phyloP scores from a whole-genome alignment of 23 red algal species.

The Gracilaria gracilis region DNA sequence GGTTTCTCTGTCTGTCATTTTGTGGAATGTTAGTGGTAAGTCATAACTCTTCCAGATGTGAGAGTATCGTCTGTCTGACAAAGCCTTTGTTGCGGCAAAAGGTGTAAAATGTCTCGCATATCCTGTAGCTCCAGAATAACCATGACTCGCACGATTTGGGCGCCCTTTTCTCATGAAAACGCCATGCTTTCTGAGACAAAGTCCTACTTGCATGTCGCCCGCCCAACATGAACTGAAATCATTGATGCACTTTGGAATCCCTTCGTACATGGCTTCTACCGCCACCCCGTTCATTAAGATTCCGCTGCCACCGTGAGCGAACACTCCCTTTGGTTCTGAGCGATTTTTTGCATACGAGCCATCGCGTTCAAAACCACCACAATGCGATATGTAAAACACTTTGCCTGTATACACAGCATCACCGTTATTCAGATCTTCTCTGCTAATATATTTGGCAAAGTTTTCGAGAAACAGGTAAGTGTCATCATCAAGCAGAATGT shows the following conservation, averaged over 20 bases:
- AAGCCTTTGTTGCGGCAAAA: conserved; percentile 53
- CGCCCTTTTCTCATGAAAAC: conserved; percentile 27
- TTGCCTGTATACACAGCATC: conserved; percentile 80
- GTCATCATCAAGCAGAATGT: conserved; percentile 91
- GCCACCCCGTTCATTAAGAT: conserved; percentile 81
- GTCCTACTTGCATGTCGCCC: conserved; percentile 84
- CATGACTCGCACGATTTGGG: background rate
- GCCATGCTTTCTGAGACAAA: conserved; percentile 59
- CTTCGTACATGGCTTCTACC: conserved; percentile 42
- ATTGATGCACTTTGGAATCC: conserved; percentile 64
- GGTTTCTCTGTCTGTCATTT: conserved; percentile 43
- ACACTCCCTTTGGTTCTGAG: conserved; percentile 64
- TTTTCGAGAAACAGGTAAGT: conserved; percentile 93
- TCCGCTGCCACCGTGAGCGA: conserved; percentile 91
- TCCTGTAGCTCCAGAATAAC: background rate
- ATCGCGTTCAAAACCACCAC: conserved; percentile 51
- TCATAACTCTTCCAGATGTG: conserved; percentile 44
- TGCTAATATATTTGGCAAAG: conserved; percentile 74
- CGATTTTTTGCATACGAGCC: conserved; percentile 32
- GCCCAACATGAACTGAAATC: conserved; percentile 86
- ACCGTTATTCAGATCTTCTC: conserved; percentile 5
- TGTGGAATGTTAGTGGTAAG: conserved; percentile 72
- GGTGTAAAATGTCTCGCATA: conserved; percentile 60
- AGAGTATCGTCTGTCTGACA: conserved; percentile 61
- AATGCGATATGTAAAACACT: conserved; percentile 58